Conservation (phyloP, 352 stramenopile genomes). For the Phytophthora palmivora region DNA sequence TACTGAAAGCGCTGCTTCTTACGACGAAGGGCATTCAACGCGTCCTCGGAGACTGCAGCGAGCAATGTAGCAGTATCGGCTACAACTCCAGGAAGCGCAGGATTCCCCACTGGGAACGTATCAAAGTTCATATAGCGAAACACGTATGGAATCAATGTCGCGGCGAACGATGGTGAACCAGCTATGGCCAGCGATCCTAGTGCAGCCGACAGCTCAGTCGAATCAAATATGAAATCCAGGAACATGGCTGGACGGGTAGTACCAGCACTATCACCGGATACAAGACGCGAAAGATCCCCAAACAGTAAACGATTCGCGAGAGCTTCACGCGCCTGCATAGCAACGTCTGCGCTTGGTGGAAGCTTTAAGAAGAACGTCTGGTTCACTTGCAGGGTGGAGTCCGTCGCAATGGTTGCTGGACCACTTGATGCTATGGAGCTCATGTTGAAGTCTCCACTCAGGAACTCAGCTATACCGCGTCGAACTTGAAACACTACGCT, state of each 20-base stretch:
- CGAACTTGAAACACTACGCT: constrained; percentile 58
- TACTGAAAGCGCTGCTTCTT: constrained; percentile 57
- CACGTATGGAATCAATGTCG: constrained; percentile 49
- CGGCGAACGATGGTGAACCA: constrained; percentile 22
- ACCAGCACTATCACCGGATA: constrained; percentile 18
- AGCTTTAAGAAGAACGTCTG: constrained; percentile 50
- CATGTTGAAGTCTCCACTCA: constrained; percentile 40
- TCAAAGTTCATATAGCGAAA: constrained; percentile 58
- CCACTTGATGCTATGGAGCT: constrained; percentile 32
- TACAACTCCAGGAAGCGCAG: constrained; percentile 28
- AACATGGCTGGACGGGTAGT: constrained; percentile 43
- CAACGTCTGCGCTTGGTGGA: constrained; percentile 20
- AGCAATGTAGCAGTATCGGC: constrained; percentile 27
- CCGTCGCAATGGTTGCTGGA: constrained; percentile 23
- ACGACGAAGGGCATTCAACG: constrained; percentile 40
- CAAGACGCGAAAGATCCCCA: constrained; percentile 44
- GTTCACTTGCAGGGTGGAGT: constrained; percentile 49
- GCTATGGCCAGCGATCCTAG: constrained; percentile 18
- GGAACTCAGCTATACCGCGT: constrained; percentile 48
- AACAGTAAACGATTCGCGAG: constrained; percentile 55
- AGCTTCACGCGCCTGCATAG: constrained; percentile 28
- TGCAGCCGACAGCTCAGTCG: constrained; percentile 9
- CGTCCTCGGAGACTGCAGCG: constrained; percentile 40
- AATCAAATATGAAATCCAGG: constrained; percentile 49
- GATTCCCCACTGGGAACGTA: constrained; percentile 50